phyloP scores from a whole-genome alignment of 2,329 filamentous ascomycete species.

The Microdochium bolleyi region DNA sequence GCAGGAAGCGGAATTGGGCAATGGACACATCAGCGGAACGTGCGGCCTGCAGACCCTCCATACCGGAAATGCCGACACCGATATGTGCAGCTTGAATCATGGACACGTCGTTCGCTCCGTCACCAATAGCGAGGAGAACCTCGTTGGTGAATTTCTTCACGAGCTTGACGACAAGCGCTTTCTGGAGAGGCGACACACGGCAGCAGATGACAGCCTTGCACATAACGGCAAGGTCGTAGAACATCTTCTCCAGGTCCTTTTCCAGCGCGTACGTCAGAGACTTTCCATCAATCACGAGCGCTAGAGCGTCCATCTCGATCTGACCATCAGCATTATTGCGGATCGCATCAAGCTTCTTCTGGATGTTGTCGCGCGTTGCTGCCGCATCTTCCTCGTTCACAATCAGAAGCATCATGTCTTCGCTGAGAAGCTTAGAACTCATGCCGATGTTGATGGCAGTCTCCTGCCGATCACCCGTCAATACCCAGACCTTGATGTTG shows the following conservation, averaged over 20 bases:
- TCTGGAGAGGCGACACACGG: conserved; percentile 93
- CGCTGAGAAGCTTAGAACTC: conserved; percentile 97
- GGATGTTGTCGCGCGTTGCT: conserved; percentile 78
- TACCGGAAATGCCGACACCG: conserved; percentile 91
- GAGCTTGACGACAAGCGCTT: conserved; percentile 94
- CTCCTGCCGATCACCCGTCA: conserved; percentile 95
- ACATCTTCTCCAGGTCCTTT: conserved; percentile 85
- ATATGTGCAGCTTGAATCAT: conserved; percentile 99
- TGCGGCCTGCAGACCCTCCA: conserved; percentile 94
- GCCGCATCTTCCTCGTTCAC: conserved; percentile 81
- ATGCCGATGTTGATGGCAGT: conserved; percentile 99
- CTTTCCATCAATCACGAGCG: conserved; percentile 92
- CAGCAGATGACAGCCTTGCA: conserved; percentile 99
- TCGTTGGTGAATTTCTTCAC: conserved; percentile 90
- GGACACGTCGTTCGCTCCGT: conserved; percentile 98
- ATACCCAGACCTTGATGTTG: conserved; percentile 96
- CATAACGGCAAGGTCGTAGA: conserved; percentile 86
- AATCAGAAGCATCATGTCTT: conserved; percentile 97
- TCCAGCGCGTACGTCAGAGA: conserved; percentile 90
- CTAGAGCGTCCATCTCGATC: conserved; percentile 77
- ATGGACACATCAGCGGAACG: conserved; percentile 94
- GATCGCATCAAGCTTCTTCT: conserved; percentile 91
- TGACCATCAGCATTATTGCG: conserved; percentile 70
- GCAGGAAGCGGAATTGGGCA: conserved; percentile 88
- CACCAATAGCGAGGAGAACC: conserved; percentile 90